Conservation (phyloP, 1,284 basidiomycete species). For the Puccinia hordei region DNA sequence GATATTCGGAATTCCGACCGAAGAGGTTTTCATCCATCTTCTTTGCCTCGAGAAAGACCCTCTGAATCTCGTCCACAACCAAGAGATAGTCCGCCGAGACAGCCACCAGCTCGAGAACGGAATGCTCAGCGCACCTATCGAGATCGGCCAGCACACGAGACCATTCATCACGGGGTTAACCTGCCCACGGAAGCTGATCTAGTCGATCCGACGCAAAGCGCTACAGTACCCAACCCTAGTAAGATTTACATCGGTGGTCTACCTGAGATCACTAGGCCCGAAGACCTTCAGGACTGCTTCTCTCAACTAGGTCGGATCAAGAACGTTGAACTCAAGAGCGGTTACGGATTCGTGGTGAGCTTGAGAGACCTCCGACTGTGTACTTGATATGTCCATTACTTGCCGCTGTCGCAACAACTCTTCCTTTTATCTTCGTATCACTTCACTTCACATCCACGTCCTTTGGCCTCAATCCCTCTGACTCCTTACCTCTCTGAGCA, state of each 20-base stretch:
- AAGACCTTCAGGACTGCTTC: constrained; percentile 78
- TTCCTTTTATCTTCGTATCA: not conserved
- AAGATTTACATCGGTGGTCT: constrained; percentile 84
- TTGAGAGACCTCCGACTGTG: constrained; percentile 7
- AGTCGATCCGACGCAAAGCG: not conserved
- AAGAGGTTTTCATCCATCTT: constrained; percentile 6
- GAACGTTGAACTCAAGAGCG: constrained; percentile 78
- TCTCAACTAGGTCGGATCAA: constrained; percentile 75
- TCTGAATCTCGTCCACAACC: constrained; percentile 2
- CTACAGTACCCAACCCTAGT: constrained; percentile 67
- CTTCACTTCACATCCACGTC: not conserved
- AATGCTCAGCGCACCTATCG: not conserved
- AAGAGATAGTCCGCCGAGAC: constrained; percentile 8
- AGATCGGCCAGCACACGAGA: not conserved
- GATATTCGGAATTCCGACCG: constrained; percentile 3
- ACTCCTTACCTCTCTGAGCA: not conserved
- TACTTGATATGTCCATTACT: constrained; percentile 49
- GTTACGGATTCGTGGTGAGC: constrained; percentile 55
- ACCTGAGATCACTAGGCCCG: constrained; percentile 76
- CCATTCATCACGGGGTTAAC: not conserved
- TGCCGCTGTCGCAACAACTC: constrained; percentile 10
- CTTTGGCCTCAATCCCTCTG: not conserved
- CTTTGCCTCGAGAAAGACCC: not conserved
- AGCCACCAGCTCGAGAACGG: not conserved
- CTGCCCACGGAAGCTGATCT: constrained; percentile 5